These are phyloP conservation scores for Ogataea chonburiensis DNA, from an alignment of 805 yeast species.

Conservation along the genomic window DNA sequence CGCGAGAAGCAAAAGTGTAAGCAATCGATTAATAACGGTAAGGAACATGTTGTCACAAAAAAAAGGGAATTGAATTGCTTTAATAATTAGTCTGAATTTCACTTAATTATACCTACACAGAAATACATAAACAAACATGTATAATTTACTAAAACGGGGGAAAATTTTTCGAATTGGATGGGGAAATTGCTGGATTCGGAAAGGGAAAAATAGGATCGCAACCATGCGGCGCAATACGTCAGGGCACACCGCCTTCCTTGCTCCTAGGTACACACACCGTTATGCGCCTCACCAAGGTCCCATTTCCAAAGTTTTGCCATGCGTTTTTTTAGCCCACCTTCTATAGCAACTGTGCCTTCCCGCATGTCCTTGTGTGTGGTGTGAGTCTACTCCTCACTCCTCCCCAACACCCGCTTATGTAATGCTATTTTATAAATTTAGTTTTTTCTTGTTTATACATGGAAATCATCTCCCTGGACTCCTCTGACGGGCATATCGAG, in stretches of 20 bases:
- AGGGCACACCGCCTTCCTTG: constrained; percentile 1
- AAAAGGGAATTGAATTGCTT: constrained; percentile 4
- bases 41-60: constrained; percentile 13
- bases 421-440: not conserved
- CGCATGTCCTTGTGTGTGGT: no score
- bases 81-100: constrained; percentile 8
- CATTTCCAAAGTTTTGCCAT: not conserved
- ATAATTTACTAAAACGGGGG: constrained; percentile 12
- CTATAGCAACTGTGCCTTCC: not conserved
- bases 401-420: not conserved
- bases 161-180: constrained; percentile 5
- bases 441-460: constrained; percentile 3
- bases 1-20: constrained; percentile 40
- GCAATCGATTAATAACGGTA: constrained; percentile 24
- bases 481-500: constrained; percentile 3
- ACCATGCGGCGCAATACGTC: constrained; percentile 1
- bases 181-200: constrained; percentile 8
- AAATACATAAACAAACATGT: constrained; percentile 15
- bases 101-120: constrained; percentile 10
- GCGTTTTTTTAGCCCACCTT: not conserved
- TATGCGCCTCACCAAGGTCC: not conserved
- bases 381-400: not conserved
- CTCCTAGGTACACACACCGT: not conserved
- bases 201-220: constrained; percentile 6
- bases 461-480: constrained; percentile 10